Evolutionary conservation across 2,329 filamentous ascomycete species (phyloP).

Genomic region (Macroventuria anomochaeta): DNA sequence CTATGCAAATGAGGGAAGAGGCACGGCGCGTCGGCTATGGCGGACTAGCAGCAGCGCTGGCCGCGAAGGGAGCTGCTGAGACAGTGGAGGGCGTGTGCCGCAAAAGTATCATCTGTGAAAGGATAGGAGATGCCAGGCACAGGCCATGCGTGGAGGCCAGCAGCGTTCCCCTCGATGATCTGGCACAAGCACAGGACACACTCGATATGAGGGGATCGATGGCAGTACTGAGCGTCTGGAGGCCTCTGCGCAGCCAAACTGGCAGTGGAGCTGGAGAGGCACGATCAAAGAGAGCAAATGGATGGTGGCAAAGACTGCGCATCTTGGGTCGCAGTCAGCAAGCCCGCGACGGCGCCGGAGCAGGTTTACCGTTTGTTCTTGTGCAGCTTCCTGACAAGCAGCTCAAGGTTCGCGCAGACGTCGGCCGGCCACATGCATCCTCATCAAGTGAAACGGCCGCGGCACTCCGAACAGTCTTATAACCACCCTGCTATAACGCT

Average conservation of each 20-base stretch:
- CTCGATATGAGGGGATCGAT: conserved; percentile 6
- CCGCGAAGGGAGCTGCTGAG: conserved; percentile 20
- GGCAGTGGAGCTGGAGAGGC: conserved; percentile 16
- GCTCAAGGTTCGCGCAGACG: conserved; percentile 8
- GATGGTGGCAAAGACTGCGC: conserved; percentile 1
- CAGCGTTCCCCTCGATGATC: conserved; percentile 15
- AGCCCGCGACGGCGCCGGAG: conserved; percentile 6
- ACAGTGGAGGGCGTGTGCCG: conserved; percentile 13
- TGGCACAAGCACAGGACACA: conserved; percentile 14
- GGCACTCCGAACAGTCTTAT: conserved; percentile 16
- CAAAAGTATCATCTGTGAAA: conserved; percentile 7
- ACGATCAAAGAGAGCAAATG: conserved; percentile 1
- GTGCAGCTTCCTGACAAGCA: background rate
- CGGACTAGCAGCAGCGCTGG: conserved; percentile 10
- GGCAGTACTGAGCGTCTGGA: conserved; percentile 7
- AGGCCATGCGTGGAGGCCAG: conserved; percentile 14
- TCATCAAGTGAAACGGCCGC: conserved; percentile 17
- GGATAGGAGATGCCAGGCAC: conserved; percentile 20
- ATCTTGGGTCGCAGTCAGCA: conserved; percentile 6
- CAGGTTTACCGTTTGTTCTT: background rate
- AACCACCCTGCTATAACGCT: conserved; percentile 9
- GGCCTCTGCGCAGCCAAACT: conserved; percentile 6
- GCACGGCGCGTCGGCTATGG: conserved; percentile 5
- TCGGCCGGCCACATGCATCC: conserved; percentile 13
- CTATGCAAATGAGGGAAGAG: background rate